phyloP scores from a whole-genome alignment of 2,329 filamentous ascomycete species.

The Monosporascus sp. region DNA sequence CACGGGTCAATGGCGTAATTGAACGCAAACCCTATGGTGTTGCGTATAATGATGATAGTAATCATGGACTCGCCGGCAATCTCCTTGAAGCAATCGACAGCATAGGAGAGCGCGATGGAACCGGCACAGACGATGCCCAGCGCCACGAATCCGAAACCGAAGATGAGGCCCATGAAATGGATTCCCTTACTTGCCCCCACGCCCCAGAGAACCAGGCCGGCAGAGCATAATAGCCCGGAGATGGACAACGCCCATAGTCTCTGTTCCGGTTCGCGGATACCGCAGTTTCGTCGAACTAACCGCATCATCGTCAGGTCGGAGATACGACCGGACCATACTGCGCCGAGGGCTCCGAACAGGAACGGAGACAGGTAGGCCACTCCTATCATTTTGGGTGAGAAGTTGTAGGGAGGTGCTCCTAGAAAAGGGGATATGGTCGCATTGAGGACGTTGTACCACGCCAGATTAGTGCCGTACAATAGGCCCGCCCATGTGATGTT shows the following conservation, averaged over 20 bases:
- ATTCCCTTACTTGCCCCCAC: background rate
- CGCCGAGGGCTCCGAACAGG: slow-evolving; percentile 28
- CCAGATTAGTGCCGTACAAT: slow-evolving; percentile 36
- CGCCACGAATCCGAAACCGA: background rate
- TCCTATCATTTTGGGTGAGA: slow-evolving; percentile 33
- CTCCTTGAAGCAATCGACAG: slow-evolving; percentile 37
- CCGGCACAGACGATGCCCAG: background rate
- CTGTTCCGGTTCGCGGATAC: slow-evolving; percentile 37
- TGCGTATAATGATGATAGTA: slow-evolving; percentile 35
- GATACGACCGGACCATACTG: slow-evolving; percentile 23
- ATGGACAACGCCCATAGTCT: slow-evolving; percentile 34
- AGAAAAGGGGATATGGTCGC: slow-evolving; percentile 37
- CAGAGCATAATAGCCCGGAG: slow-evolving; percentile 18
- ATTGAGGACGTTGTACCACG: slow-evolving; percentile 40
- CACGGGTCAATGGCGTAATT: slow-evolving; percentile 41
- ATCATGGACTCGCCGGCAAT: slow-evolving; percentile 35
- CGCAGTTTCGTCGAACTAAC: slow-evolving; percentile 34
- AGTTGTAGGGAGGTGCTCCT: slow-evolving; percentile 32
- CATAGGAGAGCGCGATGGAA: slow-evolving; percentile 25
- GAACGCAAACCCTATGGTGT: slow-evolving; percentile 34
- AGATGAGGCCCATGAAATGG: background rate
- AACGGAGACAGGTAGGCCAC: slow-evolving; percentile 32
- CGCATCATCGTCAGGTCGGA: slow-evolving; percentile 34
- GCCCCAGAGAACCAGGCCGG: slow-evolving; percentile 11
- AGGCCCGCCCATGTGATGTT: slow-evolving; percentile 27